Conservation (phyloP, 1,139 yeast genomes). For the Geotrichum klebahnii region DNA sequence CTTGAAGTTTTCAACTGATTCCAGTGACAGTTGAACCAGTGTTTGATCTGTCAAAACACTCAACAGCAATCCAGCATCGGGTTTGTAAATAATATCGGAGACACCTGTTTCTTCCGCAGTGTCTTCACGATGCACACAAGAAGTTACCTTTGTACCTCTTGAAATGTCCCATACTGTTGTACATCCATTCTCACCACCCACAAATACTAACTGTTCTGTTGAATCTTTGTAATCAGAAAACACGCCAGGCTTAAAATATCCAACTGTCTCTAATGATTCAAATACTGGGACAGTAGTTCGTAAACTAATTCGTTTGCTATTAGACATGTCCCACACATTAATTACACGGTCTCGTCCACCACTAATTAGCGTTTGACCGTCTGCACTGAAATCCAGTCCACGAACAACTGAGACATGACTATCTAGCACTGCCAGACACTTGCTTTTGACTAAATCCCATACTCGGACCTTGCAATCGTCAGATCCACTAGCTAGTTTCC, state of each 20-base stretch:
- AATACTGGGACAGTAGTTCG: slow-evolving; percentile 64
- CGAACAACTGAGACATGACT: slow-evolving; percentile 87
- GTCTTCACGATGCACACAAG: slow-evolving; percentile 15
- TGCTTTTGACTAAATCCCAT: slow-evolving; percentile 87
- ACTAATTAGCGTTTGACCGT: slow-evolving; percentile 57
- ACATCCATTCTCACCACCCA: slow-evolving; percentile 78
- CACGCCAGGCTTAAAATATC: slow-evolving; percentile 47
- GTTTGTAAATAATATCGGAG: slow-evolving; percentile 25
- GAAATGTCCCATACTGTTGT: slow-evolving; percentile 56
- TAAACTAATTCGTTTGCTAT: slow-evolving; percentile 49
- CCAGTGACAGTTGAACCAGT: slow-evolving; percentile 48
- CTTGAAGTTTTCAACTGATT: slow-evolving; percentile 42
- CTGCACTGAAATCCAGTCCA: slow-evolving; percentile 62
- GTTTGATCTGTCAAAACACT: slow-evolving; percentile 79
- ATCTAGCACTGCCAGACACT: slow-evolving; percentile 54
- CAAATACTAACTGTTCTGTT: slow-evolving; percentile 47
- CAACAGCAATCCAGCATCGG: slow-evolving; percentile 10
- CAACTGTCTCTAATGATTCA: slow-evolving; percentile 78
- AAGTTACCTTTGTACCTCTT: slow-evolving; percentile 12
- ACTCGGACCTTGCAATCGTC: slow-evolving; percentile 73
- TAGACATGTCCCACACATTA: slow-evolving; percentile 51
- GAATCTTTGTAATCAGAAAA: slow-evolving; percentile 32
- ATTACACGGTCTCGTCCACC: slow-evolving; percentile 89
- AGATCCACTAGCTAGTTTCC: slow-evolving; percentile 83
- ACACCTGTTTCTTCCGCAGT: slow-evolving; percentile 28